Base-by-base conservation (phyloP, 106 monocot genomes). In the Ottelia alismoides region DNA sequence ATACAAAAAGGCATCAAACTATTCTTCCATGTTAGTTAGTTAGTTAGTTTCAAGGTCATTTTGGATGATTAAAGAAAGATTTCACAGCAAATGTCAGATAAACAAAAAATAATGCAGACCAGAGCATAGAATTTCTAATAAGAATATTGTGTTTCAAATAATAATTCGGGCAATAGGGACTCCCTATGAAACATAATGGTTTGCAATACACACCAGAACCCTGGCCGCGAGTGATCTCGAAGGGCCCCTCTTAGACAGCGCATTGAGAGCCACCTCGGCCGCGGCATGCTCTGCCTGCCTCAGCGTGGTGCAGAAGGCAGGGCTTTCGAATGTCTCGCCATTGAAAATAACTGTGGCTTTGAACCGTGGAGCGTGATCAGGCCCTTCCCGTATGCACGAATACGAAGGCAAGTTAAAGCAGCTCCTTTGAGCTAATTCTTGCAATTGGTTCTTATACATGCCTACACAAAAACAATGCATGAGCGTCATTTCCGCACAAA, bases 371-470 rank as follows among this genome's bases (percentile, higher is more conserved):
- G 84, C 84, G 56, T 84, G 84, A 46, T 84, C 79, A 2, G 84
- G 84, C 0, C 84, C 84, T 67, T 84, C 79, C 21, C 84, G 29
- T 3, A 76, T 70, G 65, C 75, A 84, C 2, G 72, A 64, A 53
- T 84, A 84, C 11, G 84, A 79, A 11, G 84, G 84, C 40, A 84
- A 54, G 53, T 73, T 84, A 72, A 84, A 79, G 58, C 83, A 84
- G 69, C 83, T 84, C 47, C 83, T 71, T 53, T 84, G 83, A 17
- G 83, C 83, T 20, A 84, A 72, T 43, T 84, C 83, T 55, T 84
- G 83, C 60, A 84, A 62, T 68, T 84, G 83, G 68, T 84, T 84
- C 69, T 84, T 84, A 61, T 78, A 84, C 83, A 84, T 84, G n/a
- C n/a, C n/a, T n/a, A n/a, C n/a, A n/a, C n/a, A n/a, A n/a, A n/a